Percentiles rank a stretch among this genome's conserved stretches.
Evolutionary conservation across 345 rosid species (phyloP).

Genomic region (Melaleuca alternifolia): DNA sequence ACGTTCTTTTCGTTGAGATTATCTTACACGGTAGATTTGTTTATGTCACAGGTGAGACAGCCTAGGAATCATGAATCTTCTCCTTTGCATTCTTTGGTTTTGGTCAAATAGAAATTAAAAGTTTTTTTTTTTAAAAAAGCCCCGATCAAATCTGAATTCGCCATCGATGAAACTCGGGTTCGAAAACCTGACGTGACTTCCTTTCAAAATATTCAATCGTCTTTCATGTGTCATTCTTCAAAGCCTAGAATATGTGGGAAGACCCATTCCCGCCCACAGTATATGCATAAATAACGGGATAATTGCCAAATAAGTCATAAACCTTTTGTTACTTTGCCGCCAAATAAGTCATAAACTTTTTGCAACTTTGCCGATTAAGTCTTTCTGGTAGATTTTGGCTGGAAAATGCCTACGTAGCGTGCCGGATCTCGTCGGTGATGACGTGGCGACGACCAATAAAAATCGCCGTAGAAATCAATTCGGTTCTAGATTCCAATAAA

Average conservation of each 20-base stretch:
- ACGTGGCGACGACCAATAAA: no score
- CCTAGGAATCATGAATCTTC: not conserved
- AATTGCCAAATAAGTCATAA: no score
- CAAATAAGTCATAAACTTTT: no score
- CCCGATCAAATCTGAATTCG: not conserved
- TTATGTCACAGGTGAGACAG: not conserved
- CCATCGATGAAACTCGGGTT: not conserved
- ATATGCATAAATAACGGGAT: no score
- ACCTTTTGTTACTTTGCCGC: no score
- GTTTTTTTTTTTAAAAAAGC: not conserved
- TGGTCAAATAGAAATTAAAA: not conserved
- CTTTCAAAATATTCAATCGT: not conserved
- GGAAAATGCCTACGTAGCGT: no score
- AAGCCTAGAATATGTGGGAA: not conserved
- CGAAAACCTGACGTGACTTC: not conserved
- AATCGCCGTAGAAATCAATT: no score
- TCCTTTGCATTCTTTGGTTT: not conserved
- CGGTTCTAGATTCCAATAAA: no score
- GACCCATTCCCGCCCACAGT: not conserved
- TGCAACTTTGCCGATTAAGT: no score
- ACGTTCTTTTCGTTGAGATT: not conserved
- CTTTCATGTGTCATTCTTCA: not conserved
- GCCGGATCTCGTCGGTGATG: no score
- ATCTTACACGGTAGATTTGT: not conserved
- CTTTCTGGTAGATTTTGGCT: no score